Evolutionary conservation across 805 yeast species (phyloP), one percentile per base, ranked within the genome.

Genomic region (Wickerhamomyces ciferrii): DNA sequence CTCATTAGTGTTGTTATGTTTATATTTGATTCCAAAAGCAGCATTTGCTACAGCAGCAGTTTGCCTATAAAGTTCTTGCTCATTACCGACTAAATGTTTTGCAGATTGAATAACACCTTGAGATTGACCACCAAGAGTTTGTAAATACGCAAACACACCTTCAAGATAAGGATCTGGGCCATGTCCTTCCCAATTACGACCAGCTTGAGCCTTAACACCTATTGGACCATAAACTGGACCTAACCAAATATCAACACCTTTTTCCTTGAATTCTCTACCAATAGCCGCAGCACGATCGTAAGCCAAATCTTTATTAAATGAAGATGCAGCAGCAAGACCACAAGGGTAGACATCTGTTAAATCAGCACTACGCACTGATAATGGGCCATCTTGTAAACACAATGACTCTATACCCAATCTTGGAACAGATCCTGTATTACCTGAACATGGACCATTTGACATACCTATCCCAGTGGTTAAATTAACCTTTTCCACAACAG

Each of bases 181-280:
- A 58, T 77, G 78, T 23, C 78, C 72, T 60, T 79, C 84, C 81
- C 83, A 78, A 58, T 74, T 76, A 50, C 84, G 66, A 14, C 84
- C 85, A 31, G 79, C 84, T 29, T 72, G 74, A 8, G 82, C 83
- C 53, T 78, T 74, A 29, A 71, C 62, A 4, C 84, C 84, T 27
- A 79, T 65, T 11, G 84, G 83, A 1, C 82, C 83, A 36, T 75
- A 66, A 2, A 67, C 65, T 2, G 85, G 84, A 1, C 81, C 83
- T 19, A 79, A 62, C 17, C 72, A 66, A 37, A 75, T 68, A 54
- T 78, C 74, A n/a, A 74, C 76, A 36, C 82, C 83, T 55, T 78
- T 78, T 6, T 56, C 60, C 49, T 66, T 69, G 54, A 68, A 71
- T 58, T 79, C 84, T 47, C 66, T 62, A 5, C 81, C 84, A 43